Percentiles rank a stretch among this genome's conserved stretches.
These are phyloP conservation scores for Penicillium sp. DNA, from an alignment of 2,329 filamentous ascomycete genomes.

Conservation along the genomic window DNA sequence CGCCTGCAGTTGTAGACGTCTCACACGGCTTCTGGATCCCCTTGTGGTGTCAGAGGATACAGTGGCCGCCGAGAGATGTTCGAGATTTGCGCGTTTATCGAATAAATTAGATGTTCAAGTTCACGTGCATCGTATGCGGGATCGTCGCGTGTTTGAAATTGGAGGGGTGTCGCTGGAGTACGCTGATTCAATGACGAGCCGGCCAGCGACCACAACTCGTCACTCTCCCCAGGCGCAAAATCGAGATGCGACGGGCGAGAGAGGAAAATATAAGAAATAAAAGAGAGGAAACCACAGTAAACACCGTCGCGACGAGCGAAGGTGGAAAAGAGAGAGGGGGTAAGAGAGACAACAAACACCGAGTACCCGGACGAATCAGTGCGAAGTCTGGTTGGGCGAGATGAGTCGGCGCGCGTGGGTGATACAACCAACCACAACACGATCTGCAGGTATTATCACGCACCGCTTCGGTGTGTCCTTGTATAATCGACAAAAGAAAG, in stretches of 20 bases:
- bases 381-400: conserved; percentile 1
- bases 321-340: conserved; percentile 8
- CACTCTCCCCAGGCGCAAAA: not conserved
- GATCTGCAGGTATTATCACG: conserved; percentile 8
- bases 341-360: conserved; percentile 7
- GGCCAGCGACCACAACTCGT: conserved; percentile 31
- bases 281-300: conserved; percentile 1
- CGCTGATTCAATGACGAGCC: conserved; percentile 22
- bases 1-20: conserved; percentile 7
- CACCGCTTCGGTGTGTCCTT: not conserved
- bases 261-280: not conserved
- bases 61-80: conserved; percentile 21
- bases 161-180: not conserved
- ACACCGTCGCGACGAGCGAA: conserved; percentile 14
- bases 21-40: conserved; percentile 21
- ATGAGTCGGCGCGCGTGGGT: conserved; percentile 2
- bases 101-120: not conserved
- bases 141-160: conserved; percentile 8
- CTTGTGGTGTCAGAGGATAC: conserved; percentile 19
- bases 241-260: conserved; percentile 8
- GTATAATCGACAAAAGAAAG: conserved; percentile 1
- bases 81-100: conserved; percentile 20
- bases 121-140: conserved; percentile 32
- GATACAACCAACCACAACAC: conserved; percentile 12
- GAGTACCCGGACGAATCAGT: conserved; percentile 5